phyloP scores from a whole-genome alignment of 2,329 filamentous ascomycete species.

The Calonectria leucothoes region DNA sequence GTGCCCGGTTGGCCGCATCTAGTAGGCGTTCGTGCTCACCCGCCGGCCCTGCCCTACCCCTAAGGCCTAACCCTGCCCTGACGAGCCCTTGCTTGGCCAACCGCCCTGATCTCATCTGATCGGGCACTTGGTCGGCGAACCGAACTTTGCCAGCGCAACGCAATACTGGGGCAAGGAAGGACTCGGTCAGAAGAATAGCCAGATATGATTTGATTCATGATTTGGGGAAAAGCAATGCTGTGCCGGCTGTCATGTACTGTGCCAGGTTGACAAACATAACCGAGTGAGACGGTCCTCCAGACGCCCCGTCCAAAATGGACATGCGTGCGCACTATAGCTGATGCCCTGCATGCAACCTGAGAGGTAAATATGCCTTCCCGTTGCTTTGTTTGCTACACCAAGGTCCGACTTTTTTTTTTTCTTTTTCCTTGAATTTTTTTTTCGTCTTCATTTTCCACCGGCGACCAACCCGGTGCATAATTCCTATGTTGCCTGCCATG shows the following conservation, averaged over 20 bases:
- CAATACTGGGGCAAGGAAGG: neutral
- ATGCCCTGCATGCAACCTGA: neutral
- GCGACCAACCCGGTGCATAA: neutral
- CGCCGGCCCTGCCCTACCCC: constrained; percentile 21
- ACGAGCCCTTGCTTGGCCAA: constrained; percentile 13
- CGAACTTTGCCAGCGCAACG: neutral
- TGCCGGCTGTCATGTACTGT: constrained; percentile 1
- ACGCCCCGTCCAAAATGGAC: neutral
- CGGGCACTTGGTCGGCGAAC: neutral
- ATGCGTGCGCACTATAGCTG: neutral
- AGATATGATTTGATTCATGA: neutral
- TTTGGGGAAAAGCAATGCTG: neutral
- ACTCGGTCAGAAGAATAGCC: neutral
- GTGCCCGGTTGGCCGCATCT: constrained; percentile 13
- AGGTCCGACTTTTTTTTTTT: neutral
- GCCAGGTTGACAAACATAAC: neutral
- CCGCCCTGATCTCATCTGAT: constrained; percentile 20
- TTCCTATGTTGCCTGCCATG: neutral
- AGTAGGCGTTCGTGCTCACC: constrained; percentile 19
- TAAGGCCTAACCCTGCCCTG: constrained; percentile 19
- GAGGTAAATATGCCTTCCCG: neutral
- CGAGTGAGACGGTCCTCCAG: neutral
- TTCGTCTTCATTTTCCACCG: neutral
- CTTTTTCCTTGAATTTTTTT: neutral
- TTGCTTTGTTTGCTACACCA: neutral